Evolutionary conservation across 1,284 basidiomycete genomes (phyloP).

Genomic region (Peniophora sp.): DNA sequence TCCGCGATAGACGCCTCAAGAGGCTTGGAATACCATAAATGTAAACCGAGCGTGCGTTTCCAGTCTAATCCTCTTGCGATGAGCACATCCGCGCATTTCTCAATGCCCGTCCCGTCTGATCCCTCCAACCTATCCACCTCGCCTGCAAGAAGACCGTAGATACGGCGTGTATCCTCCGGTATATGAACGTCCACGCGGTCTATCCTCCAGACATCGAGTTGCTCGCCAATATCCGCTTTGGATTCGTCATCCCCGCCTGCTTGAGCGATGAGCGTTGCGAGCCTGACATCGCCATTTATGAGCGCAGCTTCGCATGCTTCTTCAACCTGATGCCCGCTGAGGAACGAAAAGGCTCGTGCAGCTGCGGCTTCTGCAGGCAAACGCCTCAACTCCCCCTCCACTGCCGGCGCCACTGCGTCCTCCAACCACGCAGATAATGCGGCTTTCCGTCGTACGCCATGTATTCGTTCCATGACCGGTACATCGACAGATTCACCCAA

Average conservation of each 20-base stretch:
- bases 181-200: constrained; percentile 73
- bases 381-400: constrained; percentile 70
- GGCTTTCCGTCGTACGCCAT: constrained; percentile 67
- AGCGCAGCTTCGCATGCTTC: constrained; percentile 75
- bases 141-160: constrained; percentile 86
- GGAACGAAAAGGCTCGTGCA: constrained; percentile 62
- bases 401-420: constrained; percentile 61
- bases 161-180: constrained; percentile 60
- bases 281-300: constrained; percentile 73
- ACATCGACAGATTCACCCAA: constrained; percentile 45
- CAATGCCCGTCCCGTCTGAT: constrained; percentile 44
- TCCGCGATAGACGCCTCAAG: constrained; percentile 69
- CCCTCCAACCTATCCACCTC: constrained; percentile 62
- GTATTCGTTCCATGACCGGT: constrained; percentile 54
- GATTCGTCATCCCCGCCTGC: constrained; percentile 77
- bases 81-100: constrained; percentile 56
- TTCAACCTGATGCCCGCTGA: constrained; percentile 86
- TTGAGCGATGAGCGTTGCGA: constrained; percentile 91
- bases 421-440: constrained; percentile 85
- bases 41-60: constrained; percentile 90
- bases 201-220: constrained; percentile 81
- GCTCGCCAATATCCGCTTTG: constrained; percentile 67
- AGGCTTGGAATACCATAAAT: constrained; percentile 83
- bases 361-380: constrained; percentile 38
- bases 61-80: constrained; percentile 87